Evolutionary conservation across 768 basidiomycete species (phyloP).

Genomic region (Suillus variegatus): DNA sequence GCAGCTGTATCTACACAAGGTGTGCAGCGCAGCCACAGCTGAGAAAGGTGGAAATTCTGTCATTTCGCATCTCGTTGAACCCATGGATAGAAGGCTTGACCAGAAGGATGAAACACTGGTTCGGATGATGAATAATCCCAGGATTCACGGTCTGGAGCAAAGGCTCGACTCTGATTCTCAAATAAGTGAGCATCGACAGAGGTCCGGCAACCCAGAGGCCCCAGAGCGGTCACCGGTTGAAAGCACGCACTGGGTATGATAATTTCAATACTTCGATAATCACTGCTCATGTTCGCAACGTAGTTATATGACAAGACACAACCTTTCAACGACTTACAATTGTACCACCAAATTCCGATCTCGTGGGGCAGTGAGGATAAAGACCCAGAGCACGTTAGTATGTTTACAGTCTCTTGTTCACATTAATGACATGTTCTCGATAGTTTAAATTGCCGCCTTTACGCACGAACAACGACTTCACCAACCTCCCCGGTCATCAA

Average conservation of each 20-base stretch:
- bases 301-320: background rate
- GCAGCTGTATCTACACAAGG: background rate
- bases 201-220: background rate
- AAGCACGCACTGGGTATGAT: no score
- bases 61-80: background rate
- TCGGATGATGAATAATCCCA: background rate
- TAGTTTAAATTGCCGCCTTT: background rate
- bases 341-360: no score
- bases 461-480: no score
- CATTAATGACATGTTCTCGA: background rate
- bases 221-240: background rate
- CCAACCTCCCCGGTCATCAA: no score
- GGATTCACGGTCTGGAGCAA: background rate
- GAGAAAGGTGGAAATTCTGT: background rate
- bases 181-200: background rate
- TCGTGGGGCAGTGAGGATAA: no score
- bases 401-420: background rate
- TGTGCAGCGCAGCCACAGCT: background rate
- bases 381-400: no score
- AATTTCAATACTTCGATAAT: background rate
- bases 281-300: background rate
- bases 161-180: background rate
- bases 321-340: no score
- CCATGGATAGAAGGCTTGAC: background rate
- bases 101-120: background rate